Percentiles rank a stretch among this genome's conserved stretches.
Evolutionary conservation across 2,329 filamentous ascomycete genomes (phyloP).

Genomic region (Capronia epimyces): DNA sequence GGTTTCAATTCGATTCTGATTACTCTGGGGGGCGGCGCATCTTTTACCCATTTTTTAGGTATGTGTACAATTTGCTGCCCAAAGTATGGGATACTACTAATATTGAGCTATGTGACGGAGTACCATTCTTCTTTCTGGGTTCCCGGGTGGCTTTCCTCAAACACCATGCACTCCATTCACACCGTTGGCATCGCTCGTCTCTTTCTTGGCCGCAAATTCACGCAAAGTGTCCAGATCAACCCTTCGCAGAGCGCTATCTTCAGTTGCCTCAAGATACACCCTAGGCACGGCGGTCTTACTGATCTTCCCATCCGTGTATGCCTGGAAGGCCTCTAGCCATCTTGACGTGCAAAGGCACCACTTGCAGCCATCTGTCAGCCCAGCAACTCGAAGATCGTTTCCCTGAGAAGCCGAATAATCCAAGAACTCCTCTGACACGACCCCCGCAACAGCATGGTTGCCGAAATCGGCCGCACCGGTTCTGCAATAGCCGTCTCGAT

Average conservation of each 20-base stretch:
- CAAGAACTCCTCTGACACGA: conserved; percentile 58
- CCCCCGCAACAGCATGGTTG: conserved; percentile 56
- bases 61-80: not conserved
- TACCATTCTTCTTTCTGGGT: not conserved
- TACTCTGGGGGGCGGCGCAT: conserved; percentile 77
- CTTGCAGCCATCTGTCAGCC: conserved; percentile 55
- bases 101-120: not conserved
- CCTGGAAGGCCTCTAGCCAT: conserved; percentile 57
- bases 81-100: conserved; percentile 24
- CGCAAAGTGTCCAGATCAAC: conserved; percentile 35
- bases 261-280: conserved; percentile 37
- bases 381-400: conserved; percentile 55
- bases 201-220: conserved; percentile 32
- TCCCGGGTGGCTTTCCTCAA: not conserved
- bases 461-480: conserved; percentile 51
- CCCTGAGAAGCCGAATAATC: conserved; percentile 56
- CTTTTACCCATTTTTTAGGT: conserved; percentile 42
- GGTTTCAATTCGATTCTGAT: conserved; percentile 86
- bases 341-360: conserved; percentile 59
- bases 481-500: conserved; percentile 59
- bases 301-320: conserved; percentile 42
- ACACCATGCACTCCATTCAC: conserved; percentile 16
- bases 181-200: conserved; percentile 24
- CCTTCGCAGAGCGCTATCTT: conserved; percentile 36
- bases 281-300: conserved; percentile 26